Conservation (phyloP, 2,329 filamentous ascomycete species). For the Botrytis cinerea region DNA sequence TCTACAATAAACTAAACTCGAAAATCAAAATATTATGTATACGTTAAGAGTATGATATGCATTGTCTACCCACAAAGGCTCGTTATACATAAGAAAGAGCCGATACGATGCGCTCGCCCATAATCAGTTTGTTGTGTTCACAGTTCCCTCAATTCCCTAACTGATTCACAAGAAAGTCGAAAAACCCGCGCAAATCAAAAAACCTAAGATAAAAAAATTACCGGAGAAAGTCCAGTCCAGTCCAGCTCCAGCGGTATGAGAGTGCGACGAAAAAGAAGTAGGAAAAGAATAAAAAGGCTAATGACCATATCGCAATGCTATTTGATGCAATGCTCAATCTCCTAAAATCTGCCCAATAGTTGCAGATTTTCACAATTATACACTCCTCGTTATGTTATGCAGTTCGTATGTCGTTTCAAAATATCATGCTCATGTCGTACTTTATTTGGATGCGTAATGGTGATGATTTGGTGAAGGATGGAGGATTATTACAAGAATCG, state of each 20-base stretch:
- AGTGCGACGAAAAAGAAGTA: slow-evolving; percentile 16
- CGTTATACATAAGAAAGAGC: slow-evolving; percentile 41
- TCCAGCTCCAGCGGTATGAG: slow-evolving; percentile 19
- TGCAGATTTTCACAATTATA: slow-evolving; percentile 29
- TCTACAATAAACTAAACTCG: background rate
- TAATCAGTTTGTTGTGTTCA: slow-evolving; percentile 24
- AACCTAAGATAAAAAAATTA: slow-evolving; percentile 13
- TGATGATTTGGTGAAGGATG: slow-evolving; percentile 24
- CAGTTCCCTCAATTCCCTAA: slow-evolving; percentile 21
- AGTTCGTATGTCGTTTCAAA: slow-evolving; percentile 38
- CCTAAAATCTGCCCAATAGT: slow-evolving; percentile 15
- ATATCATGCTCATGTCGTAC: slow-evolving; percentile 33
- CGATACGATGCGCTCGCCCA: slow-evolving; percentile 13
- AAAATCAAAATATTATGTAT: slow-evolving; percentile 5
- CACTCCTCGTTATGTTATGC: slow-evolving; percentile 40
- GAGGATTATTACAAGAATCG: slow-evolving; percentile 62
- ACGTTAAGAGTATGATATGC: slow-evolving; percentile 27
- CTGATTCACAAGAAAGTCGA: slow-evolving; percentile 26
- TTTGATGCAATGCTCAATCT: slow-evolving; percentile 28
- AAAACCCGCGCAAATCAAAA: slow-evolving; percentile 25
- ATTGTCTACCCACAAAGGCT: slow-evolving; percentile 43
- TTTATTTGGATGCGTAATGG: slow-evolving; percentile 14
- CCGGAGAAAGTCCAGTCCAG: slow-evolving; percentile 22
- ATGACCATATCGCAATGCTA: slow-evolving; percentile 13
- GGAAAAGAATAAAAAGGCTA: slow-evolving; percentile 13